A percentile compares a stretch with the other conserved stretches of the same genome.
Conservation (phyloP, 2,329 filamentous ascomycete species). For the Cyphellophora europaea region DNA sequence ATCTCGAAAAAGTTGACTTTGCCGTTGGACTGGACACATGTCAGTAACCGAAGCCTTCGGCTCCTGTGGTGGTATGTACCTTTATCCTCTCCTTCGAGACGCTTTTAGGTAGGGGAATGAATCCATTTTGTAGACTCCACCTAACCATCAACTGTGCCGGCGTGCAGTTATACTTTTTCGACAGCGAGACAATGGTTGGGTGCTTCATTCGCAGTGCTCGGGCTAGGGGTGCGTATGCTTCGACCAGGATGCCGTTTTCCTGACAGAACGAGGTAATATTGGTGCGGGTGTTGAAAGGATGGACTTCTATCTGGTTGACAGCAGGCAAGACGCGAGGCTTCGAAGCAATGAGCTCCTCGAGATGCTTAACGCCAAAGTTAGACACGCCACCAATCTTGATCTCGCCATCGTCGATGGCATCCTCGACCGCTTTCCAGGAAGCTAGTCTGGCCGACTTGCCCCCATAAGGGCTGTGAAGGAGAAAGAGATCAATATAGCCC, state of each 20-base stretch:
- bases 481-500: constrained; percentile 69
- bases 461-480: constrained; percentile 72
- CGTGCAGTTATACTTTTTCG: constrained; percentile 60
- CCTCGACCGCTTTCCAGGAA: constrained; percentile 68
- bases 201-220: constrained; percentile 62
- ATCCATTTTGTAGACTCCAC: constrained; percentile 68
- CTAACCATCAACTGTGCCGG: constrained; percentile 66
- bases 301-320: constrained; percentile 71
- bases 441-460: constrained; percentile 58
- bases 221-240: constrained; percentile 73
- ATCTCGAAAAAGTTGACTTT: constrained; percentile 38
- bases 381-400: constrained; percentile 60
- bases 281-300: constrained; percentile 65
- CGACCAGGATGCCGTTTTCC: constrained; percentile 57
- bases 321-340: constrained; percentile 55
- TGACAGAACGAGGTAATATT: constrained; percentile 59
- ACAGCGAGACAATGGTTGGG: constrained; percentile 50
- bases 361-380: constrained; percentile 68
- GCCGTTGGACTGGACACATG: constrained; percentile 51
- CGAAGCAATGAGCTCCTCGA: constrained; percentile 58
- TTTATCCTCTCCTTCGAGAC: constrained; percentile 49
- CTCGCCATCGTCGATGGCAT: constrained; percentile 64
- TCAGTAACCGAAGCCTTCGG: background rate
- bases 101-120: constrained; percentile 67
- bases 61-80: background rate